Conservation (phyloP, 805 yeast genomes). For the Ogataea nitratoaversa region DNA sequence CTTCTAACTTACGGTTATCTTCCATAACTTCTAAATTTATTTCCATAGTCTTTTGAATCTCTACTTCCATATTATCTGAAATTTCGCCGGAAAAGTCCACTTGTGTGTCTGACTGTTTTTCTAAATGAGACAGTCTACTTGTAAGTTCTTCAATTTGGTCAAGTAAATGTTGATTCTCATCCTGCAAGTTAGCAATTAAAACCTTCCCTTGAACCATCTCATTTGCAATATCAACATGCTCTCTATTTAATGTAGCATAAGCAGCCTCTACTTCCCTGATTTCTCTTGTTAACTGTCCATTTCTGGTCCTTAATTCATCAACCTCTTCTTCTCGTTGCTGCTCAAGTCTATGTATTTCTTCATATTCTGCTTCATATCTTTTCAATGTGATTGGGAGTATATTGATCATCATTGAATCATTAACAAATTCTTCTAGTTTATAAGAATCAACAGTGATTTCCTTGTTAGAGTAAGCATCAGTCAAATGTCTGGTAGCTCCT, state of each 20-base stretch:
- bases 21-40: constrained; percentile 65
- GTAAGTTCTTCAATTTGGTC: constrained; percentile 45
- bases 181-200: constrained; percentile 65
- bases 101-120: constrained; percentile 21
- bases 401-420: constrained; percentile 70
- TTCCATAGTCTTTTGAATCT: constrained; percentile 55
- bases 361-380: constrained; percentile 70
- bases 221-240: constrained; percentile 84
- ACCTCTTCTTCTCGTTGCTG: constrained; percentile 60
- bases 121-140: constrained; percentile 34
- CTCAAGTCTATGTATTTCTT: constrained; percentile 66
- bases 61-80: constrained; percentile 37
- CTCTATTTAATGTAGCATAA: constrained; percentile 65
- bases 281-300: constrained; percentile 69
- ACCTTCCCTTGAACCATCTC: constrained; percentile 80
- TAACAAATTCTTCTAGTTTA: constrained; percentile 68
- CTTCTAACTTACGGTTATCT: constrained; percentile 53
- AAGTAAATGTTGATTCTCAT: constrained; percentile 64
- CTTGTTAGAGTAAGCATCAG: constrained; percentile 14
- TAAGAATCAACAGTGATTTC: constrained; percentile 35
- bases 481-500: constrained; percentile 8
- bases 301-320: constrained; percentile 53
- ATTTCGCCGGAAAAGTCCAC: constrained; percentile 29
- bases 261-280: constrained; percentile 69
- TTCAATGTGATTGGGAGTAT: constrained; percentile 69